Percentiles rank a stretch among this genome's conserved stretches.
Conservation (phyloP, 192 early-diverging fungal species). For the Umbelopsis sp. region DNA sequence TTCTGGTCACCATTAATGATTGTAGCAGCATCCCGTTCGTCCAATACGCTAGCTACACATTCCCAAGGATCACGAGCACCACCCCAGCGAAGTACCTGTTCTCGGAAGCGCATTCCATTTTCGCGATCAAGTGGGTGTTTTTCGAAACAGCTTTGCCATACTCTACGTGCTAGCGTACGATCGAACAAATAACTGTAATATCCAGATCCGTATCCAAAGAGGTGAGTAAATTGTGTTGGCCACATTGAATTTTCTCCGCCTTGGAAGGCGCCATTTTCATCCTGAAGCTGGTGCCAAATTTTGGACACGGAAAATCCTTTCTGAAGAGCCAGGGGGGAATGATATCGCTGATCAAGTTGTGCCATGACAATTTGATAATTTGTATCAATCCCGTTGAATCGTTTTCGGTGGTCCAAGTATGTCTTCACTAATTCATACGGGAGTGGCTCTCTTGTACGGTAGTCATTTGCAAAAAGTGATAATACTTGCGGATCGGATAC, state of each 20-base stretch:
- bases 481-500: conserved; percentile 74
- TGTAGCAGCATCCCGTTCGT: conserved; percentile 50
- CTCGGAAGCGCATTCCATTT: conserved; percentile 67
- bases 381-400: conserved; percentile 73
- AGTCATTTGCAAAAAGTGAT: conserved; percentile 72
- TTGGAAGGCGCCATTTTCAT: conserved; percentile 64
- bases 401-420: conserved; percentile 53
- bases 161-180: conserved; percentile 73
- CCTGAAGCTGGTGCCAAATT: conserved; percentile 64
- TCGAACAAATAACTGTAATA: conserved; percentile 97
- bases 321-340: conserved; percentile 55
- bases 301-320: conserved; percentile 56
- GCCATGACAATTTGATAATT: conserved; percentile 92
- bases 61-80: conserved; percentile 92
- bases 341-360: conserved; percentile 88
- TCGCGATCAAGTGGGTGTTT: conserved; percentile 60
- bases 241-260: conserved; percentile 75
- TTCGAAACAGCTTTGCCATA: conserved; percentile 77
- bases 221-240: conserved; percentile 91
- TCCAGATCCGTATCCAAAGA: conserved; percentile 88
- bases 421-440: conserved; percentile 54
- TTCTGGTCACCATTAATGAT: conserved; percentile 59
- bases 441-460: conserved; percentile 66
- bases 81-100: conserved; percentile 87
- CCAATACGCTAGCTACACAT: conserved; percentile 65